Base-by-base conservation (phyloP, 2,329 filamentous ascomycete species). In the Colletotrichum cordylinicola region DNA sequence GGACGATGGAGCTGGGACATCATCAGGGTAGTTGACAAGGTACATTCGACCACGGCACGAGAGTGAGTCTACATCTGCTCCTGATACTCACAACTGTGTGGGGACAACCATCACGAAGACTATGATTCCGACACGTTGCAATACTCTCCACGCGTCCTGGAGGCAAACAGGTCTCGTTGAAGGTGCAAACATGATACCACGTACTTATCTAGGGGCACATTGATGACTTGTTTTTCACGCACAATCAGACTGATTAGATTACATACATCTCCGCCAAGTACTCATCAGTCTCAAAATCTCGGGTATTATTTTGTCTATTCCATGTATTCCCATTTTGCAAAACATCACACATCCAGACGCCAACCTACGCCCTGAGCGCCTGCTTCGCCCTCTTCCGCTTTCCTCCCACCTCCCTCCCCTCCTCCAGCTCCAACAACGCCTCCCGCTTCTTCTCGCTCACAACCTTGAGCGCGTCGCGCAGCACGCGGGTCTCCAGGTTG, bases 381-480 rank as follows among this genome's bases (percentile, higher is more conserved):
- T 90, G 86, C 87, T 91, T 92, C 15, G 85, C 88, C 75, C 90
- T 86, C 85, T 93, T 93, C 80, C 92, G 86, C 87, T 98, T 97
- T n/a, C 97, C 97, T 72, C 94, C 92, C 7, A 98, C 95, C 85
- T 98, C 96, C 80, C 94, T 93, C 13, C 95, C 94, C 85, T 98
- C 95, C 83, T 98, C 97, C 78, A 98, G 95, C 85, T 98, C 95
- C 80, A 98, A 85, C 83, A 96, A 83, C 1, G 96, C 97, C 86
- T 98, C 96, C 73, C 96, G 91, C 90, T 98, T 98, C 91, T 96
- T 98, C 88, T 98, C 95, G n/a, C 94, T 94, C 8, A 99, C 97
- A 61, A 95, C 84, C 89, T 98, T 98, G 82, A 99, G 86, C 43
- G 93, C 93, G 78, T 98, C 96, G 70, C 94, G 90, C 64, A 98